phyloP scores from a whole-genome alignment of 352 stramenopile species.

The Phytopythium kandeliae region DNA sequence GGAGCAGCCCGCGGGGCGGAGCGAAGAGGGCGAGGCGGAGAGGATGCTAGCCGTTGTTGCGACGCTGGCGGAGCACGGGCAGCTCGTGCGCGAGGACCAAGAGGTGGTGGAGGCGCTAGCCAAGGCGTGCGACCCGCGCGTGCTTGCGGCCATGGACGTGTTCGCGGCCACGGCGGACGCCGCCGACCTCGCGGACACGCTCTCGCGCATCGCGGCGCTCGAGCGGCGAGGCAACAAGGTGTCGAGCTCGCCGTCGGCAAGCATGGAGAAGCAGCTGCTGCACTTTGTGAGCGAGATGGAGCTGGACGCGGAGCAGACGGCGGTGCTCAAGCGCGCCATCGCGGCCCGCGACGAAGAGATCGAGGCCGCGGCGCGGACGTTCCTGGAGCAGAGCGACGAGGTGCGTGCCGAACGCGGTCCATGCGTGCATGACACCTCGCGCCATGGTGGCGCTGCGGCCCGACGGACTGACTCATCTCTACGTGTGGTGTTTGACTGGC shows the following conservation, averaged over 20 bases:
- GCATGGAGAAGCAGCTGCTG: conserved; percentile 38
- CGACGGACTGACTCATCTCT: background rate
- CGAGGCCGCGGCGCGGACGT: conserved; percentile 32
- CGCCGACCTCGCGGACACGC: conserved; percentile 48
- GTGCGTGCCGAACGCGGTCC: conserved; percentile 5
- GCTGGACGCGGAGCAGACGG: conserved; percentile 18
- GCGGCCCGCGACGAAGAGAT: conserved; percentile 30
- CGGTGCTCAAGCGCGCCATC: conserved; percentile 35
- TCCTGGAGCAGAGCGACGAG: conserved; percentile 36
- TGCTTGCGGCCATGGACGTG: conserved; percentile 54
- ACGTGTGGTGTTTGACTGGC: background rate
- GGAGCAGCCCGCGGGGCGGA: background rate
- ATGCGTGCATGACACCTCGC: too few species aligned
- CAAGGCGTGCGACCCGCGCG: conserved; percentile 24
- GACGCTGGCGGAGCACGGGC: conserved; percentile 17
- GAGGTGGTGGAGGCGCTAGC: conserved; percentile 24
- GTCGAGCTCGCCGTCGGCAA: background rate
- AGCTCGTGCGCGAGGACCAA: conserved; percentile 21
- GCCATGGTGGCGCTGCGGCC: background rate
- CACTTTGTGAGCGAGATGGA: conserved; percentile 30
- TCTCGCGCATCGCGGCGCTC: conserved; percentile 32
- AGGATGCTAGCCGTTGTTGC: conserved; percentile 18
- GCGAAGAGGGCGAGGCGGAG: conserved; percentile 13
- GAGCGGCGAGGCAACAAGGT: background rate
- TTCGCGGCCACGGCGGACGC: conserved; percentile 38